Base-by-base conservation (phyloP, 139 green algal genomes). In the Coccomyxa sp. region DNA sequence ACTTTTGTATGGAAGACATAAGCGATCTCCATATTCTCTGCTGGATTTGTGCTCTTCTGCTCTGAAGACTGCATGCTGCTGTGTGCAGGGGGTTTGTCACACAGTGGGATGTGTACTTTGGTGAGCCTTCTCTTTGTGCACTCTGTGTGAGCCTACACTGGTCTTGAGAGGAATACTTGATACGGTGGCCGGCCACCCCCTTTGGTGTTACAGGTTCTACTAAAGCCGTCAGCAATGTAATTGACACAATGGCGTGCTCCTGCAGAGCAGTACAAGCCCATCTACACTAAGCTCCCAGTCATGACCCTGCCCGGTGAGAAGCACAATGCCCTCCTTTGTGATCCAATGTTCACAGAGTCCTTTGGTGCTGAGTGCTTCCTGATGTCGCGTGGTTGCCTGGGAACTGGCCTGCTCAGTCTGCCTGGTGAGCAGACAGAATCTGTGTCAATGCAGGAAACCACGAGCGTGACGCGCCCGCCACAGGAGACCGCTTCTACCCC, bases 381-480 rank as follows among this genome's bases (percentile, higher is more conserved):
- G 50, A 7, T 18, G 18, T 1, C 50, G 18, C 5, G 22, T 64
- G 50, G 18, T 64, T 64, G 50, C 50, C 22, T 6, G 12, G 14
- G 10, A 18, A 64, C 27, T 18, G 50, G 50, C 22, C 1, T 6
- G 50, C 22, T 64, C 1, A 31, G 27, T 10, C 3, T 64, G 50
- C 50, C 22, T 1, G 2, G 50, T 22, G 27, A 72, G 2, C 64
- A 37, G 64, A 72, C 5, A 37, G 64, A 2, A 22, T 38, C 22
- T 36, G 2, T 58, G 38, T n/a, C 0, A 36, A 29, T 55, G 54
- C 14, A 75, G 92, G 93, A 71, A 97, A 97, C 83, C 93, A 97
- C 77, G 93, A 97, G 86, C 85, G 89, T 14, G 89, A 95, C 82
- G 95, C 86, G 86, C 88, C 89, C 0, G 68, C 73, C 78, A 87